Evolutionary conservation across 345 rosid species (phyloP), one percentile per base, ranked within the genome.

Genomic region (Aurinia saxatilis): DNA sequence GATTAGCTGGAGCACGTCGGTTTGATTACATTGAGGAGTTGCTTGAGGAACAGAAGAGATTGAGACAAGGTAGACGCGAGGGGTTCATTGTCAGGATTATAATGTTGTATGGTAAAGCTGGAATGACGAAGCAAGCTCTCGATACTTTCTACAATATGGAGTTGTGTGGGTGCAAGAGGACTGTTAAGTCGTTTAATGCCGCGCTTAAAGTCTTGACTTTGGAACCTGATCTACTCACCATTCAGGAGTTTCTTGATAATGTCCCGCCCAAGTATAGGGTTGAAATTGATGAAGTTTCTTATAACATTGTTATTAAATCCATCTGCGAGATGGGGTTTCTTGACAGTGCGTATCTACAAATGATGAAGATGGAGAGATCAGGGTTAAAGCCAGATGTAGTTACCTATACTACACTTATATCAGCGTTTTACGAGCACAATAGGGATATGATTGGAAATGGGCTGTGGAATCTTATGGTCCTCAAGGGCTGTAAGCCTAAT

Each of bases 1-100:
- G 91, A 41, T 76, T 89, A 65, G 86, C 85, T n/a, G 91, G 89
- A 8, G 89, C 91, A 17, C 60, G 75, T 15, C 71, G 91, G 37
- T 69, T 84, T 67, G 96, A 84, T 78, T 81, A 66, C 76, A 80
- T 89, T 1, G 89, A 84, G 73, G 71, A 81, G 38, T 70, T 89
- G 53, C 95, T 89, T 65, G 96, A 89, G 81, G 91, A 89, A 16
- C 96, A 89, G 49, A 89, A 86, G 84, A 66, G 76, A 37, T 87
- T 89, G 68, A 81, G 78, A 0, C 96, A 89, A 63, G 91, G 96
- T 35, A 79, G 89, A 52, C 95, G 96, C 1, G 91, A 89, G 67
- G 96, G 95, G 10, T 86, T 86, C 63, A 67, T 86, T 12, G 81
- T 86, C 65, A 84, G 95, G 77, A 86, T 89, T 57, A 89, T 89